These are phyloP conservation scores for Vitrella brassicaformis DNA, from an alignment of 73 alveolate genomes.

Conservation along the genomic window DNA sequence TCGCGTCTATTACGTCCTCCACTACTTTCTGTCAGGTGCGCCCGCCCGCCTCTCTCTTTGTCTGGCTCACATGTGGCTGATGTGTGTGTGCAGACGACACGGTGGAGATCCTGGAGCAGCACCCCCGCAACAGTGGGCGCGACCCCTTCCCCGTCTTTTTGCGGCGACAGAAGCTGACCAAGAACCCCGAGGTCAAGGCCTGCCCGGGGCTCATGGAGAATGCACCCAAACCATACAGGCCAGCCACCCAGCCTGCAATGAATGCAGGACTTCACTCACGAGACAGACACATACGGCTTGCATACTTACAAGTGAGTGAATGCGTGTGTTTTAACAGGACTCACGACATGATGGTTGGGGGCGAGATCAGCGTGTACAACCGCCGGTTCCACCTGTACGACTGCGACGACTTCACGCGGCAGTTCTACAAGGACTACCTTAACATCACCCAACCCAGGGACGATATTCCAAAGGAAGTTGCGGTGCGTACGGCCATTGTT, in stretches of 20 bases:
- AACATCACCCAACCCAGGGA: slow-evolving; percentile 26
- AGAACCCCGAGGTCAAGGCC: background rate
- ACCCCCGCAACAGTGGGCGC: slow-evolving; percentile 3
- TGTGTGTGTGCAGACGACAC: slow-evolving; percentile 14
- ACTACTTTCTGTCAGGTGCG: no score
- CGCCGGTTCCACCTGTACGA: slow-evolving; percentile 72
- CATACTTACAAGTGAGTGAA: background rate
- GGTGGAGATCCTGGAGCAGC: slow-evolving; percentile 15
- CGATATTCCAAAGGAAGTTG: background rate
- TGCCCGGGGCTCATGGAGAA: background rate
- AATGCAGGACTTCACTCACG: slow-evolving; percentile 3
- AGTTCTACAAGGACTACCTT: slow-evolving; percentile 70
- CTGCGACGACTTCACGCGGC: slow-evolving; percentile 85
- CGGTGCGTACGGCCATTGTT: no score
- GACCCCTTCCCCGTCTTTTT: background rate
- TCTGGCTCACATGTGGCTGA: background rate
- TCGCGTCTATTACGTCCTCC: background rate
- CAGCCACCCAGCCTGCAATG: background rate
- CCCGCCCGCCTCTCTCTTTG: background rate
- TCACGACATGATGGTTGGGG: slow-evolving; percentile 66
- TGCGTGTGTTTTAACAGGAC: background rate
- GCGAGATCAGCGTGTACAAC: slow-evolving; percentile 67
- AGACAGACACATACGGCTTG: background rate
- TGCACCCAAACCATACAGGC: background rate
- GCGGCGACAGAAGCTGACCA: background rate